Evolutionary conservation across 2,329 filamentous ascomycete genomes (phyloP).

Genomic region (Alternaria consortialis): DNA sequence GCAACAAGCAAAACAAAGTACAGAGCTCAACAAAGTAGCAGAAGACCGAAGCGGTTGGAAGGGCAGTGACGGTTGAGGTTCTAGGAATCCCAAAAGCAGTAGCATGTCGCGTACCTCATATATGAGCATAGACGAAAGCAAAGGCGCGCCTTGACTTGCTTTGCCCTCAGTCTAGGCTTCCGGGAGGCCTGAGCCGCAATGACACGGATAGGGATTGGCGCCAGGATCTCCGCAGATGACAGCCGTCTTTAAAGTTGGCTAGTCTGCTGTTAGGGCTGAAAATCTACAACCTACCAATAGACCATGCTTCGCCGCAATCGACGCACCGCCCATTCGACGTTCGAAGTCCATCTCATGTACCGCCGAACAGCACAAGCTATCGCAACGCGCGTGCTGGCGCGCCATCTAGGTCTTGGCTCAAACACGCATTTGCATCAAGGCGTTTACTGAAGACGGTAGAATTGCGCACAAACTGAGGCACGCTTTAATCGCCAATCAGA

Average conservation of each 20-base stretch:
- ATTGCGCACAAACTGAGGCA: neutral
- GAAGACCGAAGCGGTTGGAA: neutral
- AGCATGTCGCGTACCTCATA: constrained; percentile 14
- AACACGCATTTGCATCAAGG: constrained; percentile 3
- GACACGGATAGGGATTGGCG: neutral
- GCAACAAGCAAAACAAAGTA: constrained; percentile 3
- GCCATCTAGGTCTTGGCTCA: constrained; percentile 6
- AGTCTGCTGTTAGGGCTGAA: constrained; percentile 8
- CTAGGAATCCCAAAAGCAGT: constrained; percentile 11
- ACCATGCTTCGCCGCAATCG: constrained; percentile 1
- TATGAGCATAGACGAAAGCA: constrained; percentile 9
- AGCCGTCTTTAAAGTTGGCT: constrained; percentile 4
- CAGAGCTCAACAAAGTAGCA: neutral
- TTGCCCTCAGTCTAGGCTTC: constrained; percentile 7
- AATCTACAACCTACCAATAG: constrained; percentile 2
- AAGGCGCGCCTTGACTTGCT: constrained; percentile 1
- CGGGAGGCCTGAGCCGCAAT: constrained; percentile 10
- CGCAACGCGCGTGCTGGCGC: neutral
- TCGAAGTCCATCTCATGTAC: neutral
- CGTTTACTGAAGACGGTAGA: neutral
- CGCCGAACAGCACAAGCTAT: neutral
- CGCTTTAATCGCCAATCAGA: neutral
- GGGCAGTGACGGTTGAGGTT: neutral
- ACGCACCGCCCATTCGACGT: neutral
- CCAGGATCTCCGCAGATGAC: constrained; percentile 1